Evolutionary conservation across 2,329 filamentous ascomycete genomes (phyloP), one percentile per base, ranked within the genome.

Genomic region (Monilinia vaccinii-corymbosi): DNA sequence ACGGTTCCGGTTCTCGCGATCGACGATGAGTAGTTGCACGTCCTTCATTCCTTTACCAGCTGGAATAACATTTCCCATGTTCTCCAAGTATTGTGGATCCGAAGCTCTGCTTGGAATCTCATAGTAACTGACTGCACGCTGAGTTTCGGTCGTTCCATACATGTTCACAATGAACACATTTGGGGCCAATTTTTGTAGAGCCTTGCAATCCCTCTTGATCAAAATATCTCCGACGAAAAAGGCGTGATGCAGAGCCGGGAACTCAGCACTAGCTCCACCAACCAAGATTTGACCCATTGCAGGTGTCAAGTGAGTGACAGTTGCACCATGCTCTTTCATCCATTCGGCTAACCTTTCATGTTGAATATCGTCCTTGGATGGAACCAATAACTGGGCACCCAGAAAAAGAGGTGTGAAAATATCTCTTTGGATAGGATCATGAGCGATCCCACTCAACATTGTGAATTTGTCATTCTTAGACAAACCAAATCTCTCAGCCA

Each of bases 201-300:
- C 80, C 46, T 80, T 79, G 74, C 90, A 95, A 68, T 97, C 93
- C 70, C 85, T 81, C 71, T 86, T 96, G 64, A 91, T 95, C 51
- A 97, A 74, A 38, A 97, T 79, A 70, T 97, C 93, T 36, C 94
- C 94, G 1, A 97, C 93, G 64, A 93, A 97, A 78, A 97, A 93
- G 21, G 86, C 91, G 60, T 84, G 79, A 61, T 87, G 80, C n/a
- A 97, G 78, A 14, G 81, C 79, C 1, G 90, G 87, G 69, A 97
- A 95, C 65, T 88, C 74, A 0, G 89, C 85, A 3, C 77, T 86
- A 28, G 91, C 88, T 66, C 89, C 90, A 47, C 91, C 92, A n/a
- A 93, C 86, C 2, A 97, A 77, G 63, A 97, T 94, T 68, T 97
- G 90, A 59, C 92, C 92, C 92, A 97, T 97, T 60, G 94, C 94